phyloP scores from a whole-genome alignment of 139 green algal genomes.

The Micractinium sp. region DNA sequence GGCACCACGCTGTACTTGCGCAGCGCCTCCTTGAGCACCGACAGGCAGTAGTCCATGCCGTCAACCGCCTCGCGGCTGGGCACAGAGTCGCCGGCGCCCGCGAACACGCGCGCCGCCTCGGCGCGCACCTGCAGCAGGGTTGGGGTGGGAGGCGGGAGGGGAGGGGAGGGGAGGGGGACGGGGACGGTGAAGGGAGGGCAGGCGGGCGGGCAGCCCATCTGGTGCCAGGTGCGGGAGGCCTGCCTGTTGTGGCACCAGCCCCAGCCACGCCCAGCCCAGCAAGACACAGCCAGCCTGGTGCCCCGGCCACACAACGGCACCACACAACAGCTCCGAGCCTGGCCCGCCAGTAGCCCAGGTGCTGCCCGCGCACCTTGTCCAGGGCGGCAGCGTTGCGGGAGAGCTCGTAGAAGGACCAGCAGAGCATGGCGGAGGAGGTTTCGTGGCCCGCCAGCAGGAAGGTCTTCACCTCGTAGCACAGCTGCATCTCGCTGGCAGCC shows the following conservation, averaged over 20 bases:
- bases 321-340: neutral
- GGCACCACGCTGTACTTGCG: constrained; percentile 93
- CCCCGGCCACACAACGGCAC: neutral
- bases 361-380: constrained; percentile 41
- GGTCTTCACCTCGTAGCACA: constrained; percentile 97
- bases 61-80: constrained; percentile 60
- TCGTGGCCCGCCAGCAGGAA: constrained; percentile 97
- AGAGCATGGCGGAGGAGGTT: constrained; percentile 94
- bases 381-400: constrained; percentile 42
- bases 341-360: neutral
- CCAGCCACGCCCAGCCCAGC: neutral
- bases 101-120: neutral
- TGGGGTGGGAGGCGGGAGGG: neutral
- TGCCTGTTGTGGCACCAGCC: neutral
- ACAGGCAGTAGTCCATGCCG: constrained; percentile 83
- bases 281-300: neutral
- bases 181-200: no score
- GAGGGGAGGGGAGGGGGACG: neutral
- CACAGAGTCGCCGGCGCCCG: neutral
- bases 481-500: constrained; percentile 77
- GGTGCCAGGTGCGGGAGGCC: no score
- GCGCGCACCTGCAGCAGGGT: neutral
- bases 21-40: constrained; percentile 85
- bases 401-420: constrained; percentile 88
- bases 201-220: no score